These are phyloP conservation scores for Aegilops speltoides DNA, from an alignment of 176 grass and related monocot species.

Conservation along the genomic window DNA sequence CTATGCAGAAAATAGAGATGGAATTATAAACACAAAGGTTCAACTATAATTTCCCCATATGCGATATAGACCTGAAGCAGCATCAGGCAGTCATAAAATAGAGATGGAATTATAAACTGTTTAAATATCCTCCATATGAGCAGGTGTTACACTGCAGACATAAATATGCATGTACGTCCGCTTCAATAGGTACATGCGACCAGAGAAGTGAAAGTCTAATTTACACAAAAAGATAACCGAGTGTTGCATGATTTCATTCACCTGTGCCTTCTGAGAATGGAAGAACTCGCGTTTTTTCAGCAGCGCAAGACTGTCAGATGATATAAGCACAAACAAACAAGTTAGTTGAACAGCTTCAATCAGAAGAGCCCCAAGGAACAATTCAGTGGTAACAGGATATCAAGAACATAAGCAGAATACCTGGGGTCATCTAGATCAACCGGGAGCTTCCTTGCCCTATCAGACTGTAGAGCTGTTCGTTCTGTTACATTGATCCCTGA, in stretches of 20 bases:
- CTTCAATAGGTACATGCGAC: neutral
- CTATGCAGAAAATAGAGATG: neutral
- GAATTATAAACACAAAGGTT: neutral
- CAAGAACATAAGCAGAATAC: slow-evolving; percentile 32
- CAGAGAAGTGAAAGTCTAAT: neutral
- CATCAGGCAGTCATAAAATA: neutral
- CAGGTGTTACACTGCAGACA: neutral
- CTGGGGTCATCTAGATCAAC: slow-evolving; percentile 62
- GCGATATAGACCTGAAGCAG: neutral
- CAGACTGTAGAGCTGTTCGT: slow-evolving; percentile 69
- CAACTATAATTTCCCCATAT: neutral
- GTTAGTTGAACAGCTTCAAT: slow-evolving; percentile 3
- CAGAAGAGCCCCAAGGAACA: neutral
- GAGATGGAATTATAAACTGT: neutral
- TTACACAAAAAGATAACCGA: slow-evolving; percentile 13
- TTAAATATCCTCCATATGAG: neutral
- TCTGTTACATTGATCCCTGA: slow-evolving; percentile 29
- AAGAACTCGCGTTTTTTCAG: slow-evolving; percentile 83
- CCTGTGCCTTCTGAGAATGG: slow-evolving; percentile 87
- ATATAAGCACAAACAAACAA: slow-evolving; percentile 36
- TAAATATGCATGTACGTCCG: neutral
- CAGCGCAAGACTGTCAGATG: slow-evolving; percentile 54
- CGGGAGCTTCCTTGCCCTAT: slow-evolving; percentile 66
- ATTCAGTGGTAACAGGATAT: neutral
- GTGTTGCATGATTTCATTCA: slow-evolving; percentile 27